phyloP scores from a whole-genome alignment of 192 early-diverging fungal species.

The Powellomyces hirtus region DNA sequence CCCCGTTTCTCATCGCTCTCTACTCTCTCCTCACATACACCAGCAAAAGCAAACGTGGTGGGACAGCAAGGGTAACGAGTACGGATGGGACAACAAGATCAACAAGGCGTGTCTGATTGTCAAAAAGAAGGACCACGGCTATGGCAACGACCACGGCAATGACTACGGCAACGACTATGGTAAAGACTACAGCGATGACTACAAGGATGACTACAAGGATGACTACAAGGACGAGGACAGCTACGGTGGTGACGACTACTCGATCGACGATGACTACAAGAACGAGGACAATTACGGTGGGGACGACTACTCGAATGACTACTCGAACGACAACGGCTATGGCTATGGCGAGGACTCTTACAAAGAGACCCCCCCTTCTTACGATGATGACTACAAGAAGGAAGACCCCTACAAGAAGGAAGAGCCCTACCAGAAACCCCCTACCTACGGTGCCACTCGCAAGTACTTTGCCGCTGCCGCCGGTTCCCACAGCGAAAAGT shows the following conservation, averaged over 20 bases:
- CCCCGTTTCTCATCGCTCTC: too few species aligned
- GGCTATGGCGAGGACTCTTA: not conserved
- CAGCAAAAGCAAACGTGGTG: conserved; percentile 15
- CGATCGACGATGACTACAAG: not conserved
- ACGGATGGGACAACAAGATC: conserved; percentile 1
- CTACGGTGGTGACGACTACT: not conserved
- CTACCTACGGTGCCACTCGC: not conserved
- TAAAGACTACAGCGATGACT: not conserved
- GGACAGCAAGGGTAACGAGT: conserved; percentile 17
- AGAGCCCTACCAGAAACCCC: not conserved
- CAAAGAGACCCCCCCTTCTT: not conserved
- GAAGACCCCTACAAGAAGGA: not conserved
- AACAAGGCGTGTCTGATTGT: not conserved
- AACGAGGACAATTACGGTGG: not conserved
- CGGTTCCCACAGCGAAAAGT: not conserved
- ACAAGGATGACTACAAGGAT: not conserved
- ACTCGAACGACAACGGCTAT: not conserved
- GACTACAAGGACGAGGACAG: not conserved
- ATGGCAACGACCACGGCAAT: not conserved
- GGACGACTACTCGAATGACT: not conserved
- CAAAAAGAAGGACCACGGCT: not conserved
- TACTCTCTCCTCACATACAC: too few species aligned
- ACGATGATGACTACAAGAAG: conserved; percentile 6
- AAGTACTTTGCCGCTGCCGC: not conserved
- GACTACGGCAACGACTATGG: not conserved